Percentiles rank a stretch among this genome's conserved stretches.
phyloP scores from a whole-genome alignment of 768 basidiomycete genomes.

The Lactarius tabidus region DNA sequence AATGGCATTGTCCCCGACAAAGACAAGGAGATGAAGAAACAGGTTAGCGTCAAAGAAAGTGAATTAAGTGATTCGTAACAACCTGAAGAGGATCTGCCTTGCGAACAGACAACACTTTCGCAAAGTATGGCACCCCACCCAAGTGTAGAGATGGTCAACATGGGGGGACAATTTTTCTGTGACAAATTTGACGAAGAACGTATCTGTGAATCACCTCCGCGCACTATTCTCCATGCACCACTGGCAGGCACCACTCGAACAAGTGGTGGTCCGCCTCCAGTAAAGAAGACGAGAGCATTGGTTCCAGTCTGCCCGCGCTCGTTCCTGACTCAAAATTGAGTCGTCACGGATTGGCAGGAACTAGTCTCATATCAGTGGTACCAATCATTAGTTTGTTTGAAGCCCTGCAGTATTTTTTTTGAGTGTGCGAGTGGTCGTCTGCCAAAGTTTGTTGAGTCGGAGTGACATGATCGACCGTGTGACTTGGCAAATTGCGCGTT shows the following conservation, averaged over 20 bases:
- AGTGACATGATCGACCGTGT: neutral
- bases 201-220: neutral
- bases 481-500: neutral
- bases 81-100: constrained; percentile 9
- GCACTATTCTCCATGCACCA: neutral
- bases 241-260: neutral
- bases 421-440: too few species aligned
- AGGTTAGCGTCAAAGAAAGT: constrained; percentile 17
- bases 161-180: too few species aligned
- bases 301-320: neutral
- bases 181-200: neutral
- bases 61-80: too few species aligned
- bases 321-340: too few species aligned
- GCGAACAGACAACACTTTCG: constrained; percentile 4
- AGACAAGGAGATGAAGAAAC: constrained; percentile 12
- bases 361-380: neutral
- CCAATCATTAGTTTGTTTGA: neutral
- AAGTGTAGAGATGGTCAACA: too few species aligned
- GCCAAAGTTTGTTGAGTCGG: neutral
- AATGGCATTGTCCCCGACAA: constrained; percentile 35
- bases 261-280: neutral
- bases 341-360: neutral
- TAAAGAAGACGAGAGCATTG: neutral
- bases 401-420: neutral
- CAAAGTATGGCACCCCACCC: too few species aligned